phyloP scores from a whole-genome alignment of 1,284 basidiomycete species.

The Sporisorium scitamineum region DNA sequence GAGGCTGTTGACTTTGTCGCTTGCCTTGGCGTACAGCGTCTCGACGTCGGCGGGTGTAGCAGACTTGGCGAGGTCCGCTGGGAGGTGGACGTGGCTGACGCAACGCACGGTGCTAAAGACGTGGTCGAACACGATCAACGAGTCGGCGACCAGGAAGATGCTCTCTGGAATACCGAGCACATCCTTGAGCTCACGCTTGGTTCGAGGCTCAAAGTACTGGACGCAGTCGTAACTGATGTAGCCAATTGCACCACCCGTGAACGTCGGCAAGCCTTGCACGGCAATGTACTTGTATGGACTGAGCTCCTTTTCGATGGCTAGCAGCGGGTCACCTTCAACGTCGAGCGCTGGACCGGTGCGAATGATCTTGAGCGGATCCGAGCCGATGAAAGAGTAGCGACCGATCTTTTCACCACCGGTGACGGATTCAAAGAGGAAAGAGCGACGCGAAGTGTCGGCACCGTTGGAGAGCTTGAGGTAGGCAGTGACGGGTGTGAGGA shows the following conservation, averaged over 20 bases:
- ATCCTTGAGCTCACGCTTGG: constrained; percentile 75
- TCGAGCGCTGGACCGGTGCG: constrained; percentile 88
- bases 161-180: constrained; percentile 91
- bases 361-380: constrained; percentile 92
- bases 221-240: constrained; percentile 98
- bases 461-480: constrained; percentile 93
- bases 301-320: constrained; percentile 86
- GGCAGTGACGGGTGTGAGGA: constrained; percentile 95
- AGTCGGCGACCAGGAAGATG: constrained; percentile 95
- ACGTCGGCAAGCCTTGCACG: constrained; percentile 89
- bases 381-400: constrained; percentile 94
- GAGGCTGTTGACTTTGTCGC: constrained; percentile 41
- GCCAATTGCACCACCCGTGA: constrained; percentile 97
- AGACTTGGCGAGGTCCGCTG: constrained; percentile 74
- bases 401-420: constrained; percentile 86
- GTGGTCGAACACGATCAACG: constrained; percentile 95
- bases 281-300: constrained; percentile 88
- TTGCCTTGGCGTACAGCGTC: constrained; percentile 48
- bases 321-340: constrained; percentile 86
- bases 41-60: constrained; percentile 71
- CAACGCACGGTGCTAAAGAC: constrained; percentile 93
- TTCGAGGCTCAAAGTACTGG: constrained; percentile 84
- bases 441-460: constrained; percentile 74
- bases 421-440: constrained; percentile 75
- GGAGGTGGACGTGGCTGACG: constrained; percentile 90